phyloP scores from a whole-genome alignment of 345 rosid species.

The Boechera divaricarpa region DNA sequence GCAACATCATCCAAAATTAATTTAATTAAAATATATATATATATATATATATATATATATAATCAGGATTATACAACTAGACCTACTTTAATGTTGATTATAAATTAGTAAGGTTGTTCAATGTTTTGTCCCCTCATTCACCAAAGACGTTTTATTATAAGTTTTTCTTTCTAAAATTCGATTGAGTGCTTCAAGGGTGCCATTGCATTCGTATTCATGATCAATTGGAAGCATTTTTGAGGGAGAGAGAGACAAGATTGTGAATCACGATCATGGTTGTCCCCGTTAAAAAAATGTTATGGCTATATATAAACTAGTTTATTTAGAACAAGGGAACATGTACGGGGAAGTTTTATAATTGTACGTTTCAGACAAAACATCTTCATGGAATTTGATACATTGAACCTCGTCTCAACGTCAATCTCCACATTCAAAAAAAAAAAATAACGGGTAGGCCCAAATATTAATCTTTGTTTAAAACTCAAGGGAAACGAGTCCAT shows the following conservation, averaged over 20 bases:
- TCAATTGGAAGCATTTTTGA: constrained; percentile 4
- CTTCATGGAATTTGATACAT: constrained; percentile 36
- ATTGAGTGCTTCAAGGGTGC: constrained; percentile 29
- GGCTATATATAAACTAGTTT: neutral
- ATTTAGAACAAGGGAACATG: neutral
- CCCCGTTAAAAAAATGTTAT: neutral
- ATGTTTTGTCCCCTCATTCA: constrained; percentile 14
- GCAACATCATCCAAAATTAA: neutral
- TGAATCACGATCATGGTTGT: neutral
- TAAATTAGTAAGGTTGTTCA: constrained; percentile 21
- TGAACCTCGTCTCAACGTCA: constrained; percentile 23
- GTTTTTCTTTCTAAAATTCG: neutral
- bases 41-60: neutral
- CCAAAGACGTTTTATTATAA: neutral
- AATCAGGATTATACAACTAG: neutral
- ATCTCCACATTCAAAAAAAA: neutral
- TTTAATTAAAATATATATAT: neutral
- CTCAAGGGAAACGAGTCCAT: neutral
- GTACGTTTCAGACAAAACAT: constrained; percentile 38
- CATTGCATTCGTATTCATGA: constrained; percentile 33
- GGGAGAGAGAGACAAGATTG: constrained; percentile 18
- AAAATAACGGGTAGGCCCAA: neutral
- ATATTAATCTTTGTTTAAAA: neutral
- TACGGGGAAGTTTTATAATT: neutral
- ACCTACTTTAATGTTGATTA: constrained; percentile 3